Evolutionary conservation across 768 basidiomycete genomes (phyloP), one percentile per base, ranked within the genome.

Genomic region (Boletus speciosus): DNA sequence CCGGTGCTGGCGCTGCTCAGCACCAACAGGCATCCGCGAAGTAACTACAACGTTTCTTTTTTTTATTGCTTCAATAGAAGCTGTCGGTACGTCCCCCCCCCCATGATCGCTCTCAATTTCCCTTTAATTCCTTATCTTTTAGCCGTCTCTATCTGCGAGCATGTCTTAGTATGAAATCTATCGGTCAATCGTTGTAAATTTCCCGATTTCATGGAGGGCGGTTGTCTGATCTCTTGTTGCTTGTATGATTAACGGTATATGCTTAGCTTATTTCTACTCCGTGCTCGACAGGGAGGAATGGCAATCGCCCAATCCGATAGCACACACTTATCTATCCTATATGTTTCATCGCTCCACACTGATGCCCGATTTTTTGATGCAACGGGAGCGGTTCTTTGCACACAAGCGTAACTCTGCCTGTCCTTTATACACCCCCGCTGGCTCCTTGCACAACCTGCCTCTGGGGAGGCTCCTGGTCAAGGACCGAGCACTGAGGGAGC

Each of bases 1-100:
- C 91, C 1, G 88, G 89, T 21, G 88, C 81, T 35, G 84, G 76
- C 40, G 73, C 76, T 44, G 55, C 68, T 51, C 68, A 70, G 29
- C 67, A 67, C 46, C 66, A 62, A 42, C 66, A 67, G 44, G 37
- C 39, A 21, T 31, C 58, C 14, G 35, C 61, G 3, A 68, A 68
- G 35, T 68, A 57, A 56, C 12, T 8, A 19, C 19, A 36, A 48
- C 19, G 4, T 27, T 39, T 27, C 21, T 27, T 4, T 27, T 10
- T 36, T 31, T n/a, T 40, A 23, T 11, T 11, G 7, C 14, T 39
- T 42, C 19, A 2, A 29, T 14, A 5, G 15, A 14, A 15, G 23
- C 31, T 31, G 12, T 37, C 12, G 29, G 65, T 62, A 37, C 8
- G 54, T 47, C 37, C 36, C 10, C 8, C 8, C 25, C 9, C 10